These are phyloP conservation scores for Mycena haematopus DNA, from an alignment of 768 basidiomycete genomes.

Conservation along the genomic window DNA sequence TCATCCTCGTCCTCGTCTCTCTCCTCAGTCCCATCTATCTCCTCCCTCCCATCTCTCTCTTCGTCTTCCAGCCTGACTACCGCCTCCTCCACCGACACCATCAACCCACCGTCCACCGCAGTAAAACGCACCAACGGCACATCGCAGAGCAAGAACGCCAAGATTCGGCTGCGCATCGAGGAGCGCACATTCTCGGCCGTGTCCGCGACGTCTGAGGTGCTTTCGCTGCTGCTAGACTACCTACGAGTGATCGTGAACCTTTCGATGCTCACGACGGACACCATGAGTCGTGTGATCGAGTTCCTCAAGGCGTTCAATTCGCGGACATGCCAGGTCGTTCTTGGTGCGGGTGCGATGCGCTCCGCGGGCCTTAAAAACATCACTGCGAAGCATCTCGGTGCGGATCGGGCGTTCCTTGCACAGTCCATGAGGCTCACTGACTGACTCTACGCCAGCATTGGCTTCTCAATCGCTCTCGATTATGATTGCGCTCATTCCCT, in stretches of 20 bases:
- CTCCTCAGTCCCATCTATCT: slow-evolving; percentile 16
- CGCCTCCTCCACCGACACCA: slow-evolving; percentile 26
- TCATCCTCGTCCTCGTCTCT: slow-evolving; percentile 26
- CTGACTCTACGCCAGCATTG: slow-evolving; percentile 61
- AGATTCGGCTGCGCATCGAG: slow-evolving; percentile 74
- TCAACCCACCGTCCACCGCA: slow-evolving; percentile 30
- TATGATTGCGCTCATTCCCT: slow-evolving; percentile 92
- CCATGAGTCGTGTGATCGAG: slow-evolving; percentile 94
- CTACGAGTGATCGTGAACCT: slow-evolving; percentile 87
- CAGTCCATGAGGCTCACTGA: slow-evolving; percentile 14
- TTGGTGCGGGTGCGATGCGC: slow-evolving; percentile 99
- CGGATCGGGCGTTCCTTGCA: slow-evolving; percentile 32
- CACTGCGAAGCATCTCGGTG: slow-evolving; percentile 96
- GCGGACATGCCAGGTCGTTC: slow-evolving; percentile 95
- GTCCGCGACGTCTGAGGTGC: slow-evolving; percentile 78
- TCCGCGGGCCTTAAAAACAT: slow-evolving; percentile 98
- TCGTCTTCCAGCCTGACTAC: slow-evolving; percentile 23
- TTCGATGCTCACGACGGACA: slow-evolving; percentile 88
- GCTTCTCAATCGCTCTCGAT: slow-evolving; percentile 96
- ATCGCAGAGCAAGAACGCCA: slow-evolving; percentile 44
- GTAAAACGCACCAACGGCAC: slow-evolving; percentile 30
- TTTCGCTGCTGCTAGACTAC: slow-evolving; percentile 82
- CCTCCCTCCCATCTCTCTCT: not conserved
- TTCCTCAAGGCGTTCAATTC: slow-evolving; percentile 98
- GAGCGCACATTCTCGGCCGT: slow-evolving; percentile 87